Percentiles rank a stretch among this genome's conserved stretches.
Conservation (phyloP, 2,329 filamentous ascomycete species). For the Plenodomus tracheiphilus region DNA sequence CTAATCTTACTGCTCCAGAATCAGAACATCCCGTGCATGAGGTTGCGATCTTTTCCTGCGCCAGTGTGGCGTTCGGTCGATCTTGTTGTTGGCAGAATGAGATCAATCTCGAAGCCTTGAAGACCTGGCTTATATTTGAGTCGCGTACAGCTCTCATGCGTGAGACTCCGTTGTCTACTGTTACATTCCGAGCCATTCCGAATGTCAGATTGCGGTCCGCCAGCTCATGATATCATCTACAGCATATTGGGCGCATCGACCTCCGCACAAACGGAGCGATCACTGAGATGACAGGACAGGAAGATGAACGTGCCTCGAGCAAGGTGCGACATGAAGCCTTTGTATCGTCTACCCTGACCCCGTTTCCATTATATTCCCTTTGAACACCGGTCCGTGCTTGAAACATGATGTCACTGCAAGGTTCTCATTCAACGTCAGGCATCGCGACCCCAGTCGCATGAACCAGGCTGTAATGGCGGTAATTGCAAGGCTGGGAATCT, state of each 20-base stretch:
- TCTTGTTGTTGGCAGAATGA: background rate
- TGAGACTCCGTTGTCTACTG: background rate
- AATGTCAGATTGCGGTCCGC: background rate
- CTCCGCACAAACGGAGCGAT: background rate
- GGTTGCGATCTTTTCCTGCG: background rate
- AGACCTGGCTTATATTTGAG: background rate
- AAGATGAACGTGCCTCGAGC: background rate
- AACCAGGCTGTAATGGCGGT: conserved; percentile 14
- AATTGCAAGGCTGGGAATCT: conserved; percentile 3
- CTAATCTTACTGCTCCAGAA: background rate
- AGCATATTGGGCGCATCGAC: conserved; percentile 3
- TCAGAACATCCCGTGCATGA: background rate
- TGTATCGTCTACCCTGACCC: conserved; percentile 15
- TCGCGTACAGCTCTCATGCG: background rate
- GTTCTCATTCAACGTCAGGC: conserved; percentile 2
- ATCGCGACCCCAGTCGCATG: conserved; percentile 6
- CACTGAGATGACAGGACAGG: conserved; percentile 8
- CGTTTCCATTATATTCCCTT: conserved; percentile 11
- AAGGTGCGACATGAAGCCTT: conserved; percentile 23
- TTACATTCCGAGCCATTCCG: conserved; percentile 5
- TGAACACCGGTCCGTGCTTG: conserved; percentile 13
- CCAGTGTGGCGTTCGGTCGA: background rate
- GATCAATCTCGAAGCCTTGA: background rate
- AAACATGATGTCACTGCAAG: conserved; percentile 27
- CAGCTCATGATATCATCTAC: conserved; percentile 4